A percentile compares a stretch with the other conserved stretches of the same genome.
Conservation (phyloP, 208 protist species). For the Leishmania turanica region DNA sequence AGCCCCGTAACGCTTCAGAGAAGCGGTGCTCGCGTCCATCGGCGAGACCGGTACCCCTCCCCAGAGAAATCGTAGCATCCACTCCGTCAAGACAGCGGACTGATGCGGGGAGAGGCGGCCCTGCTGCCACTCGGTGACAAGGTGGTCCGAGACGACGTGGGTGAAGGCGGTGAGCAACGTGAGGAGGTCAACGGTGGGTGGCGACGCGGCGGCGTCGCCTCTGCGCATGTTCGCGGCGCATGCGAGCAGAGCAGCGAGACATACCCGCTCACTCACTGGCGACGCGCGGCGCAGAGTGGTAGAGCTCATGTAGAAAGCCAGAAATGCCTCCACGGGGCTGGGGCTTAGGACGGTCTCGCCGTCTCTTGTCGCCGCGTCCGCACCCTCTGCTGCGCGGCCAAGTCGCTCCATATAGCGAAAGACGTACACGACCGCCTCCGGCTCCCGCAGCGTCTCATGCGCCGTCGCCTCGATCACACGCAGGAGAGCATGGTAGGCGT, state of each 20-base stretch:
- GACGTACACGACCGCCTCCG: slow-evolving; percentile 25
- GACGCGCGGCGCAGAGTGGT: slow-evolving; percentile 17
- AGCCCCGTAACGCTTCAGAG: slow-evolving; percentile 1
- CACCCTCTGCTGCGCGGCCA: slow-evolving; percentile 4
- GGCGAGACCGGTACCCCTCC: background rate
- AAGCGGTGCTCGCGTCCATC: background rate
- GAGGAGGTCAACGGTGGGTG: slow-evolving; percentile 10
- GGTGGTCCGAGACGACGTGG: slow-evolving; percentile 11
- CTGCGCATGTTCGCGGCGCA: slow-evolving; percentile 11
- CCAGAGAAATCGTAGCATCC: slow-evolving; percentile 17
- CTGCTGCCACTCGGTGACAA: slow-evolving; percentile 25
- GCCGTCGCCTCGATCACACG: slow-evolving; percentile 25
- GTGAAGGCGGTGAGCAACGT: slow-evolving; percentile 28
- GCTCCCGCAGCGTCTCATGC: slow-evolving; percentile 28
- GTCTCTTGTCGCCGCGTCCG: background rate
- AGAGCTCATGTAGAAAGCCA: slow-evolving; percentile 26
- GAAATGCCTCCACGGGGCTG: slow-evolving; percentile 17
- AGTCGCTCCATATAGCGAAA: slow-evolving; percentile 23
- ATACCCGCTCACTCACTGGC: slow-evolving; percentile 23
- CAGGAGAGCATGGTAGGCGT: slow-evolving; percentile 21
- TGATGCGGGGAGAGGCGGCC: slow-evolving; percentile 3
- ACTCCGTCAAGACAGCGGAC: slow-evolving; percentile 6
- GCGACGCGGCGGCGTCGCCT: background rate
- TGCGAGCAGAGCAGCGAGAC: slow-evolving; percentile 26
- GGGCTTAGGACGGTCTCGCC: background rate